A percentile compares a stretch with the other conserved stretches of the same genome.
These are phyloP conservation scores for Rosa multiflora DNA, from an alignment of 306 rosid genomes.

Conservation along the genomic window DNA sequence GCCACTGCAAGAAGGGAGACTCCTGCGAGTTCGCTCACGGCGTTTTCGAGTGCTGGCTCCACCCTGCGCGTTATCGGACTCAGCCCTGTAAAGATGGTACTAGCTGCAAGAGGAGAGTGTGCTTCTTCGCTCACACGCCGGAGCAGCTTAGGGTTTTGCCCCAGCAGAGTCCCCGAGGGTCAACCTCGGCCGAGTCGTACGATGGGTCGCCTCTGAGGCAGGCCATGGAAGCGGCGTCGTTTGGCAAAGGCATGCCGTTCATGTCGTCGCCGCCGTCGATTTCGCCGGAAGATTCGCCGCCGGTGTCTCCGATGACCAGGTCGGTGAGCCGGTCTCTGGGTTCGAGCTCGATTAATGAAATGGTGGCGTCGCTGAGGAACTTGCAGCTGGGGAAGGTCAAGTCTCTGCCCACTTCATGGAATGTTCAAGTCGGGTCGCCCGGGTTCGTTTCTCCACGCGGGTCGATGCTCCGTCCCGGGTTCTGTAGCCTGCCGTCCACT, in stretches of 20 bases:
- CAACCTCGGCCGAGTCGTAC: conserved; percentile 48
- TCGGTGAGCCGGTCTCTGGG: conserved; percentile 58
- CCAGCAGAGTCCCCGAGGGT: conserved; percentile 58
- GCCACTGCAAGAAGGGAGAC: conserved; percentile 78
- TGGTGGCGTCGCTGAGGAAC: conserved; percentile 64
- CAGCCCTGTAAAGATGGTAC: conserved; percentile 97
- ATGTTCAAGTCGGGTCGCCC: conserved; percentile 47
- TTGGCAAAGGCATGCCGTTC: conserved; percentile 36
- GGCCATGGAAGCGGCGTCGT: conserved; percentile 36
- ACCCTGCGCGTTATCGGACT: conserved; percentile 90
- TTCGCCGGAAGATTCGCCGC: conserved; percentile 74
- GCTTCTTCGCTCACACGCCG: conserved; percentile 94
- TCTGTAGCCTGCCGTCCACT: conserved; percentile 64
- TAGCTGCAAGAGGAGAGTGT: conserved; percentile 72
- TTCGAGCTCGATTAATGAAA: conserved; percentile 51
- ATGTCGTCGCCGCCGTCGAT: conserved; percentile 42
- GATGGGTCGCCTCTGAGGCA: conserved; percentile 74
- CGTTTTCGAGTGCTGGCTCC: conserved; percentile 98
- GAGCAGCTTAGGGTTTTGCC: conserved; percentile 82
- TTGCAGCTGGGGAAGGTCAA: conserved; percentile 70
- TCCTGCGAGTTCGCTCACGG: conserved; percentile 92
- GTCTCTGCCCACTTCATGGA: conserved; percentile 55
- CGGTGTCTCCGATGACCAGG: conserved; percentile 61
- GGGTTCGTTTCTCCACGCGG: conserved; percentile 67
- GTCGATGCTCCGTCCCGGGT: conserved; percentile 68